Evolutionary conservation across 192 early-diverging fungal species (phyloP).

Genomic region (Paraglomus brasilianum): DNA sequence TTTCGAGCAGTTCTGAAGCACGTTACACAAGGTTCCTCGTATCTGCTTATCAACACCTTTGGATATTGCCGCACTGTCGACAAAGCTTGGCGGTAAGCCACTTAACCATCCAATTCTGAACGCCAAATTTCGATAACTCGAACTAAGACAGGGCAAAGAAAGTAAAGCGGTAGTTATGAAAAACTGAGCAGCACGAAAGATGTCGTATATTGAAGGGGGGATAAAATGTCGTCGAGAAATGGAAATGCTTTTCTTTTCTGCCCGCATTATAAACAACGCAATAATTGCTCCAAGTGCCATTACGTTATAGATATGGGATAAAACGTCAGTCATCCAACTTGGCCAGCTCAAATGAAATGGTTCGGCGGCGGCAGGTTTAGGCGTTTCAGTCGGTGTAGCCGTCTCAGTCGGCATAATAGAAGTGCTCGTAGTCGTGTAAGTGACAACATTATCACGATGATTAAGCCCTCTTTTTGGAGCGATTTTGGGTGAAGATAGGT

Average conservation of each 20-base stretch:
- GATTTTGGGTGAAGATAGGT: background rate
- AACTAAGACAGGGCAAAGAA: background rate
- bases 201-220: constrained; percentile 16
- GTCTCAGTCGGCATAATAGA: too few species aligned
- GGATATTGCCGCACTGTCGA: background rate
- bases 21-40: background rate
- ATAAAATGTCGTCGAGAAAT: too few species aligned
- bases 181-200: constrained; percentile 16
- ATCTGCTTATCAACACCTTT: background rate
- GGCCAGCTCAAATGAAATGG: background rate
- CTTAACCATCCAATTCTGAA: constrained; percentile 13
- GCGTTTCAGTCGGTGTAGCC: too few species aligned
- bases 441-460: background rate
- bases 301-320: too few species aligned
- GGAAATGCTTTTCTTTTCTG: background rate
- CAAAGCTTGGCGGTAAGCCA: constrained; percentile 1
- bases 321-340: background rate
- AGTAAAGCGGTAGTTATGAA: constrained; percentile 16
- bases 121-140: background rate
- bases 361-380: background rate
- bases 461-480: background rate
- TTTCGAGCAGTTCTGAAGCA: background rate
- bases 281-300: background rate
- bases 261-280: background rate
- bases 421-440: background rate